Evolutionary conservation across 768 basidiomycete species (phyloP).

Genomic region (Lentinula lateritia): DNA sequence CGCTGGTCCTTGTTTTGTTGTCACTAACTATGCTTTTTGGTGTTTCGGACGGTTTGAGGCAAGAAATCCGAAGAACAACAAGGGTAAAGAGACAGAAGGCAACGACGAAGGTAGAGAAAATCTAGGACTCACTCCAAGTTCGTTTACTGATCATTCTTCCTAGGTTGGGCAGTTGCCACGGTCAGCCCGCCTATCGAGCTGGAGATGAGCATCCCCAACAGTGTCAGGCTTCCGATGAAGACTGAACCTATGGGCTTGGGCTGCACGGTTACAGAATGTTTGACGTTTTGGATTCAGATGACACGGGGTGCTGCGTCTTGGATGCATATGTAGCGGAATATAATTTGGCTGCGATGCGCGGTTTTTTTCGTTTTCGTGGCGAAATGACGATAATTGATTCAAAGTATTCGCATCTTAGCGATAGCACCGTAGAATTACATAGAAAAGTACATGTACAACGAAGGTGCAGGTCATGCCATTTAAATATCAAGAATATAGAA

Average conservation of each 20-base stretch:
- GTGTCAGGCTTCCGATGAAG: not conserved
- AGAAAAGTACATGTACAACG: too few species aligned
- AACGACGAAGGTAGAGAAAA: not conserved
- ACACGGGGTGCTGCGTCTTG: not conserved
- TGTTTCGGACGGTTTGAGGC: not conserved
- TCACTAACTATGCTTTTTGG: conserved; percentile 1
- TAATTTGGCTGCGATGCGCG: too few species aligned
- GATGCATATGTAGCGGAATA: not conserved
- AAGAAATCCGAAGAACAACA: not conserved
- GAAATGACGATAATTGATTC: too few species aligned
- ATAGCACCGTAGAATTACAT: too few species aligned
- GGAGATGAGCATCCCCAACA: not conserved
- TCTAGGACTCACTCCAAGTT: too few species aligned
- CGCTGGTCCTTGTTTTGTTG: not conserved
- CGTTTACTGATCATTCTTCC: not conserved
- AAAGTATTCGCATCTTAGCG: too few species aligned
- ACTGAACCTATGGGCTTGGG: not conserved
- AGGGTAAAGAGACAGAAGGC: not conserved
- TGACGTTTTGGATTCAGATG: not conserved
- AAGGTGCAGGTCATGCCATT: too few species aligned
- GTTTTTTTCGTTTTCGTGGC: too few species aligned
- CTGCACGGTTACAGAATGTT: not conserved
- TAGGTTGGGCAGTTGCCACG: not conserved
- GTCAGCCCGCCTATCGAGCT: not conserved
- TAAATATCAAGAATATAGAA: too few species aligned